phyloP scores from a whole-genome alignment of 208 protist species.

The Naegleria fowleri region DNA sequence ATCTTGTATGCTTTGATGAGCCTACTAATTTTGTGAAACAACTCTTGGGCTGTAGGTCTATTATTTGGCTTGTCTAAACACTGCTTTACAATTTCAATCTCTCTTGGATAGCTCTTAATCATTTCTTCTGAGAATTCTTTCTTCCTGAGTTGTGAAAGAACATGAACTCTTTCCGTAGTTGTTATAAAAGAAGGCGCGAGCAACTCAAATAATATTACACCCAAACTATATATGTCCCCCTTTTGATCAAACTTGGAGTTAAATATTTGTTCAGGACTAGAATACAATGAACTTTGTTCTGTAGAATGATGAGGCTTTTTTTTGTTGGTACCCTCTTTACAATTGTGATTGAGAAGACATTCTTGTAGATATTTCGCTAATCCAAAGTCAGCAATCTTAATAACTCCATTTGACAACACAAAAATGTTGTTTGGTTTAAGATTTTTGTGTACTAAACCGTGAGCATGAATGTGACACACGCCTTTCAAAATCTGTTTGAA shows the following conservation, averaged over 20 bases:
- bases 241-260: not conserved
- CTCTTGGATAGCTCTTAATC: not conserved
- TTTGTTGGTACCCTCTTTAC: not conserved
- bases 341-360: not conserved
- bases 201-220: constrained; percentile 30
- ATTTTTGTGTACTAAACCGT: constrained; percentile 13
- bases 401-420: not conserved
- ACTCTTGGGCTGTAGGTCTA: not conserved
- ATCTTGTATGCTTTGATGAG: not conserved
- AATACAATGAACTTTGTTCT: not conserved
- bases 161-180: constrained; percentile 14
- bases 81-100: not conserved
- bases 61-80: not conserved
- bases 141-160: not conserved
- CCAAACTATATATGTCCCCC: constrained; percentile 16
- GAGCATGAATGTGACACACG: not conserved
- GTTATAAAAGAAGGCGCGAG: not conserved
- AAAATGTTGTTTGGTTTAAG: constrained; percentile 33
- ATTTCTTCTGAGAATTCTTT: not conserved
- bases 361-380: not conserved
- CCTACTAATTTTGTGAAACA: not conserved
- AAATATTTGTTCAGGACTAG: constrained; percentile 21
- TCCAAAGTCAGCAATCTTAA: constrained; percentile 33
- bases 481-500: constrained; percentile 21
- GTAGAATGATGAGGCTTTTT: not conserved